Percentiles rank a stretch among this genome's conserved stretches.
phyloP scores from a whole-genome alignment of 345 rosid species.

The Dimocarpus longan region DNA sequence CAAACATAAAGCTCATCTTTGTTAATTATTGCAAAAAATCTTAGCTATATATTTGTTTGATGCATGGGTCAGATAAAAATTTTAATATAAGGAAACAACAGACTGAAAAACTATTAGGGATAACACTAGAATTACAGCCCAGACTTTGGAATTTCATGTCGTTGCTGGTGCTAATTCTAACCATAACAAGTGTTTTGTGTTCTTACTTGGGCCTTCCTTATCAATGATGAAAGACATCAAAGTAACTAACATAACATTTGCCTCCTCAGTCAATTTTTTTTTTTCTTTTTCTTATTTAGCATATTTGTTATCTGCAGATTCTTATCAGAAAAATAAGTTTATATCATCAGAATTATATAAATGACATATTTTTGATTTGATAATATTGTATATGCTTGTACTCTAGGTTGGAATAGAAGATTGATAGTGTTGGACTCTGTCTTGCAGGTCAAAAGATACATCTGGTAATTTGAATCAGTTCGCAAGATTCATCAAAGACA shows the following conservation, averaged over 20 bases:
- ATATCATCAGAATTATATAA: background rate
- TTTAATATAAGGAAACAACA: background rate
- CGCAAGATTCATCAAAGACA: slow-evolving; percentile 60
- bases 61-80: background rate
- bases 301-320: background rate
- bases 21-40: background rate
- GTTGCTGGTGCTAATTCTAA: background rate
- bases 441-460: slow-evolving; percentile 39
- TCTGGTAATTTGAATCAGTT: slow-evolving; percentile 39
- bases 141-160: background rate
- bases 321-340: background rate
- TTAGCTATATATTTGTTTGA: background rate
- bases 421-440: background rate
- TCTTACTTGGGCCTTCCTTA: background rate
- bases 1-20: background rate
- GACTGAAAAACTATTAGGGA: background rate
- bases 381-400: background rate
- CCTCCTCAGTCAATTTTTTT: background rate
- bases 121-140: background rate
- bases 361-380: background rate
- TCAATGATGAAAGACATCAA: background rate
- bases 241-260: background rate
- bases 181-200: background rate
- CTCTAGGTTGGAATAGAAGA: background rate
- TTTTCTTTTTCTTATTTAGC: background rate